Percentiles rank a stretch among this genome's conserved stretches.
Conservation (phyloP, 306 rosid genomes). For the Leucaena leucocephala region DNA sequence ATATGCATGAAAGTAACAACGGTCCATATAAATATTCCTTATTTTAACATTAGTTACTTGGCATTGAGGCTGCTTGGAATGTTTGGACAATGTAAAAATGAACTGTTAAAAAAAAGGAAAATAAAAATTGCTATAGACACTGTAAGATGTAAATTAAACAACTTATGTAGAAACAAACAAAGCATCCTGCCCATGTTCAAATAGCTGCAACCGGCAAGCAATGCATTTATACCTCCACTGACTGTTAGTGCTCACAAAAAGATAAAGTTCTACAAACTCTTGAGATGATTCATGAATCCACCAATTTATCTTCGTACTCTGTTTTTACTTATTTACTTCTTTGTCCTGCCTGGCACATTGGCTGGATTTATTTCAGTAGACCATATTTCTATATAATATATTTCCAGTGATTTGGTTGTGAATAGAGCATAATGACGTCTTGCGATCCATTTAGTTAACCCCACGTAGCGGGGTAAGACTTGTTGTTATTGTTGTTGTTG, state of each 20-base stretch:
- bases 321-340: not conserved
- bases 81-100: not conserved
- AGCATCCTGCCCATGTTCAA: conserved; percentile 1
- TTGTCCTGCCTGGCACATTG: conserved; percentile 15
- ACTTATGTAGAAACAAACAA: conserved; percentile 24
- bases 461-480: too few relatives aligned
- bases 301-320: not conserved
- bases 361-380: not conserved
- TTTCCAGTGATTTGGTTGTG: not conserved
- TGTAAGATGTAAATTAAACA: conserved; percentile 1
- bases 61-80: not conserved
- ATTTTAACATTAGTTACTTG: conserved; percentile 20
- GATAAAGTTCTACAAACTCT: conserved; percentile 32
- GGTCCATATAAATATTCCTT: conserved; percentile 5
- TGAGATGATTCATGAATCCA: conserved; percentile 29
- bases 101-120: not conserved
- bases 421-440: too few relatives aligned
- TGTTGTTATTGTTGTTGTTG: too few relatives aligned
- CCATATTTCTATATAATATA: not conserved
- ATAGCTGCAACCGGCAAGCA: conserved; percentile 19
- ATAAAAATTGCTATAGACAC: conserved; percentile 10
- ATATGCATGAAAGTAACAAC: conserved; percentile 14
- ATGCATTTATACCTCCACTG: not conserved
- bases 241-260: conserved; percentile 27
- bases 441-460: too few relatives aligned